Evolutionary conservation across 2,329 filamentous ascomycete species (phyloP), one percentile per base, ranked within the genome.

Genomic region (Penicillium corylophilum): DNA sequence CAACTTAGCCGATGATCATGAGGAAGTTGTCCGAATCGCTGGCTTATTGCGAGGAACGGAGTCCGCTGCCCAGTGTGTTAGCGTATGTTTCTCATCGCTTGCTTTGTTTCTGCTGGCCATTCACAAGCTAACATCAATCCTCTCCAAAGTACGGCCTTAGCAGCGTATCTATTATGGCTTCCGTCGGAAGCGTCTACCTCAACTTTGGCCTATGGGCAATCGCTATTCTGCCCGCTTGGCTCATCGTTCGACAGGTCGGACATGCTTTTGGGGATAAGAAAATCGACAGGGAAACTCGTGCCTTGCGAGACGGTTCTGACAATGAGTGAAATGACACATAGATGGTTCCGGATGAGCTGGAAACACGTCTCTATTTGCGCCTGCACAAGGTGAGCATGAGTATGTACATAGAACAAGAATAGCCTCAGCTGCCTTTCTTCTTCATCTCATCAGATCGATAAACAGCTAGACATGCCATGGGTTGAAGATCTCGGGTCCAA

Each of bases 11-110:
- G 69, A 75, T 4, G 75, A 78, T 5, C 78, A 88, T 45, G 77
- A 79, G 22, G 83, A 90, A 58, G 79, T 89, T 1, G 81, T 90
- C 39, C 80, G 87, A 1, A 85, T 86, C 61, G 81, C 87, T 0
- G 86, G 84, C 0, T 69, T 90, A 12, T 74, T 90, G 2, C 78
- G 87, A 49, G 87, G 84, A 1, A 87, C 84, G 0, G 87, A 90
- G 69, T 88, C 85, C 1, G 87, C 85, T 0, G 86, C 84, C 73
- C 87, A 90, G 65, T 87, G 86, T 6, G 71, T 90, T 15, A 87
- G 84, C 61, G 75, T 78, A 62, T 60, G 75, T 70, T 9, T 45
- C 15, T 26, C 26, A 20, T 28, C 22, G 50, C 33, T 26, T 9
- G 3, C 33, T 4, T 20, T 2, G 16, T 2, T 29, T 4, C 2